Percentiles rank a stretch among this genome's conserved stretches.
Evolutionary conservation across 768 basidiomycete genomes (phyloP).

Genomic region (Gymnopilus junonius): DNA sequence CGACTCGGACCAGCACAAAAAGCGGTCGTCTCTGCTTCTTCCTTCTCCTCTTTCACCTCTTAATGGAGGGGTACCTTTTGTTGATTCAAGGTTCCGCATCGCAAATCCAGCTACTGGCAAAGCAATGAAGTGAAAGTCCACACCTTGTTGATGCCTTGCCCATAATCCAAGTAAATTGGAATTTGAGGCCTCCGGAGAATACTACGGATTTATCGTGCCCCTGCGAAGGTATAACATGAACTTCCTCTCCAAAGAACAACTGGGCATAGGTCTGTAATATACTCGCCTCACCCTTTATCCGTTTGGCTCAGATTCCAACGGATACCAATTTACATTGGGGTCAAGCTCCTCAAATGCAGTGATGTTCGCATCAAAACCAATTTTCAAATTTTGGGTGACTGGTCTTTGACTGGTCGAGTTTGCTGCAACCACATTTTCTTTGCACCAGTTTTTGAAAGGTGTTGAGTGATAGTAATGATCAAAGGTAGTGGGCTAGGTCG

Average conservation of each 20-base stretch:
- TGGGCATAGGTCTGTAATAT: conserved; percentile 16
- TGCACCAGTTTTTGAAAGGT: conserved; percentile 28
- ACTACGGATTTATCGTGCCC: conserved; percentile 20
- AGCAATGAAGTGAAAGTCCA: too few species aligned
- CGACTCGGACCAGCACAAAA: not conserved
- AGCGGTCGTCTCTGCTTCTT: too few species aligned
- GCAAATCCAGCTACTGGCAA: too few species aligned
- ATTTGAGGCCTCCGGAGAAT: too few species aligned
- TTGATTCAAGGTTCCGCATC: too few species aligned
- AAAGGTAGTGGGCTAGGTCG: conserved; percentile 23
- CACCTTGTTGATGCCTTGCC: too few species aligned
- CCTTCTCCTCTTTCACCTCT: too few species aligned
- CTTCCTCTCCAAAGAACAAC: not conserved
- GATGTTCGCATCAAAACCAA: conserved; percentile 25
- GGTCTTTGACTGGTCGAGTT: conserved; percentile 8
- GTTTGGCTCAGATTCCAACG: conserved; percentile 15
- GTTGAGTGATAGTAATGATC: conserved; percentile 23
- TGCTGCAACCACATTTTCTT: conserved; percentile 27
- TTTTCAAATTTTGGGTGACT: conserved; percentile 18
- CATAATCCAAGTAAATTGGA: too few species aligned
- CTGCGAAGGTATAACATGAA: conserved; percentile 2
- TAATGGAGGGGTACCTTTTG: too few species aligned
- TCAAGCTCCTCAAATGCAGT: conserved; percentile 18
- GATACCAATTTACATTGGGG: conserved; percentile 26
- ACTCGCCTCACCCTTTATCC: conserved; percentile 28